Base-by-base conservation (phyloP, 768 basidiomycete genomes). In the Calocybe cyanea region DNA sequence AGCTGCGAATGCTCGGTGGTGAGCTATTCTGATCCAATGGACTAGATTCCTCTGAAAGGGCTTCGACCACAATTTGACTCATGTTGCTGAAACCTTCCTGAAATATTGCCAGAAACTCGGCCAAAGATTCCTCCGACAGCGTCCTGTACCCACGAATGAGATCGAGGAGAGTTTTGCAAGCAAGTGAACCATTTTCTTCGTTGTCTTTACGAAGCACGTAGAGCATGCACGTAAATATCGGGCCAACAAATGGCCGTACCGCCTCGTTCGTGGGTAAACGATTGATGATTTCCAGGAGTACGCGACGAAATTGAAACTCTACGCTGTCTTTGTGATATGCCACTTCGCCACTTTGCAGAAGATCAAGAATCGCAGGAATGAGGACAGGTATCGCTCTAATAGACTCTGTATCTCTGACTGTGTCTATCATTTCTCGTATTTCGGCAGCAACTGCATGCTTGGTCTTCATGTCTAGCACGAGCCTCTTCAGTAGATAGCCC, bases 81-180 rank as follows among this genome's bases (percentile, higher is more conserved):
- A 92, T 83, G 56, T 87, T 91, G 21, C 70, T 72, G 54, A 92
- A 85, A 40, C 87, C 75, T 46, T 89, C 83, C 59, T 83, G 82
- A 51, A 94, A 84, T 17, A 93, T 75, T 13, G 81, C 72, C 48
- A 93, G 77, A 66, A 95, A 92, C 41, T 91, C 86, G 30, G 78
- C 66, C 38, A 92, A 73, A 41, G 81, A 75, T 7, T 88, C 82
- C 52, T 91, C 90, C 13, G 80, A 78, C 38, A 87, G 67, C 8
- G 76, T 65, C 56, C 87, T 80, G 61, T 87, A 89, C 41, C 76
- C 80, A 39, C 95, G 81, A 57, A 89, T 79, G 17, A 93, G 74
- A 66, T 99, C 95, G 48, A 92, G 85, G 58, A 96, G 75, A 45
- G 84, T 87, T 68, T 97, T 98, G 76, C 93, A 91, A 45, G 86